A percentile compares a stretch with the other conserved stretches of the same genome.
These are phyloP conservation scores for Fusarium sp. DNA, from an alignment of 2,329 filamentous ascomycete genomes.

Conservation along the genomic window DNA sequence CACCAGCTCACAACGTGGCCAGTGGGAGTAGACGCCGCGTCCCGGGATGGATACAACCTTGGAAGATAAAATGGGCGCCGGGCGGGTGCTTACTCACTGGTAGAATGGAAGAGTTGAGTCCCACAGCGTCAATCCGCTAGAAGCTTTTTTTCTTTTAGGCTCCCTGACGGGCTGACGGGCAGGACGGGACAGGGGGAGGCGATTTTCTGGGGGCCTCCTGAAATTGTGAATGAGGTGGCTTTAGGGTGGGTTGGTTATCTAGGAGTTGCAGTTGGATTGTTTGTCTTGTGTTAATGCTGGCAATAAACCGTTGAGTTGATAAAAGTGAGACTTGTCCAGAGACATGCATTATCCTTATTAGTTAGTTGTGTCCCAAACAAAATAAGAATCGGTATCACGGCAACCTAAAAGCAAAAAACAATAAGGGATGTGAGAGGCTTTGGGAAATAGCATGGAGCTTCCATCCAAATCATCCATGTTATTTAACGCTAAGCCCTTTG, in stretches of 20 bases:
- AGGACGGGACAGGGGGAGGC: slow-evolving; percentile 32
- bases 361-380: background rate
- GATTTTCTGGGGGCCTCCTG: slow-evolving; percentile 27
- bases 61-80: slow-evolving; percentile 22
- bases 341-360: background rate
- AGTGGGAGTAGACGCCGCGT: slow-evolving; percentile 46
- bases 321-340: slow-evolving; percentile 22
- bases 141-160: slow-evolving; percentile 40
- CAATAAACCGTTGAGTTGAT: slow-evolving; percentile 16
- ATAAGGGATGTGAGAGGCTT: slow-evolving; percentile 1
- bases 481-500: slow-evolving; percentile 35
- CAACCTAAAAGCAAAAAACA: slow-evolving; percentile 24
- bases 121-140: slow-evolving; percentile 34
- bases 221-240: background rate
- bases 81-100: slow-evolving; percentile 1
- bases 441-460: slow-evolving; percentile 21
- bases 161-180: slow-evolving; percentile 12
- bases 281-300: background rate
- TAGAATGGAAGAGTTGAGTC: background rate
- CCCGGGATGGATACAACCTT: too few species aligned
- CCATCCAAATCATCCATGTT: slow-evolving; percentile 15
- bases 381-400: slow-evolving; percentile 12
- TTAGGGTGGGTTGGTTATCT: background rate
- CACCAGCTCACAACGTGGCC: slow-evolving; percentile 35
- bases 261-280: background rate